Base-by-base conservation (phyloP, 1,139 yeast genomes). In the Candida neerlandica region DNA sequence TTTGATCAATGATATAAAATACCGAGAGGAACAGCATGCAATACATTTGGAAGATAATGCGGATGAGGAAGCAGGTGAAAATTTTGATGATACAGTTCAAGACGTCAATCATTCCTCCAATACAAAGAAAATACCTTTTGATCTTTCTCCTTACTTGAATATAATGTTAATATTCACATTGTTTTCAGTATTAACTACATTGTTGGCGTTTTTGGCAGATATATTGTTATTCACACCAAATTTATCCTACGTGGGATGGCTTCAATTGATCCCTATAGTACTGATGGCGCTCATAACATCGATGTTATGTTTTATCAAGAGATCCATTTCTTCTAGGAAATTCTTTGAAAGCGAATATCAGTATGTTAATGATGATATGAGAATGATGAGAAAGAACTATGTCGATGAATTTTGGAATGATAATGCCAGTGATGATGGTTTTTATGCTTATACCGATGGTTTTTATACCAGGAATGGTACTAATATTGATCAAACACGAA, bases 381-480 rank as follows among this genome's bases (percentile, higher is more conserved):
- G 76, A 50, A 58, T 62, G 48, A 58, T 67, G 43, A 56, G 64
- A 23, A 33, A 45, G 16, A 53, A 60, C 4, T 58, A 55, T 29
- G 59, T 58, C 30, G 54, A 53, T 15, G 50, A 45, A 2, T 45
- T 48, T 34, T 45, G 49, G 43, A 49, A 57, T 39, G 78, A 73
- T 46, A 57, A 65, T 14, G 71, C 62, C 7, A 74, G 80, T 55
- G 81, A 76, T 48, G 80, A 75, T 53, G 80, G 80, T 9, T 74
- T 76, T 48, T 71, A 66, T 53, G 77, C 75, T 9, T 75, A 71
- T 53, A 71, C 81, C 3, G 71, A 74, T 53, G 80, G 79, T n/a
- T 75, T 75, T 52, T 65, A 67, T 55, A 59, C 60, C n/a, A 54
- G 58, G 39, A 52, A 56, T 44, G 51, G 53, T 10, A 56, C 56